phyloP scores from a whole-genome alignment of 202 grass and related monocot genomes.

The Schoenoplectus triqueter region DNA sequence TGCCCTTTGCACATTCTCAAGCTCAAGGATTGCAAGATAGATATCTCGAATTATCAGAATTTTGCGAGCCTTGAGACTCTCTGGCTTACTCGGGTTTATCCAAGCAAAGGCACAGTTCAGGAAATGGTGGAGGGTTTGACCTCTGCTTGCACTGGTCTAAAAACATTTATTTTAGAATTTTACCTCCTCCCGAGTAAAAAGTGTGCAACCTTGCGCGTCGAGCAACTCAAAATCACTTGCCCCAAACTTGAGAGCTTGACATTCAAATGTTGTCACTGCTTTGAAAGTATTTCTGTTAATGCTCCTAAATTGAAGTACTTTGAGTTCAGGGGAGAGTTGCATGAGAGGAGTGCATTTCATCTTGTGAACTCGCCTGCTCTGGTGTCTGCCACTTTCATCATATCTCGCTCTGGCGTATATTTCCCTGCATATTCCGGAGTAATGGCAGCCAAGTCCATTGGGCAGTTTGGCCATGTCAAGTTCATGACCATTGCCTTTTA shows the following conservation, averaged over 20 bases:
- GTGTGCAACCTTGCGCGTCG: not conserved
- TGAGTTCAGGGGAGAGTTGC: slow-evolving; percentile 6
- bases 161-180: slow-evolving; percentile 3
- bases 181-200: not conserved
- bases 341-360: not conserved
- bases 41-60: not conserved
- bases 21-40: slow-evolving; percentile 10
- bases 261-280: not conserved
- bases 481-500: not conserved
- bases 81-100: slow-evolving; percentile 4
- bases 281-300: not conserved
- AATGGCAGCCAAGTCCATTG: not conserved
- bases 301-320: not conserved
- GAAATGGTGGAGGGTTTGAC: not conserved
- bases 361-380: not conserved
- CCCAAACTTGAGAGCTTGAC: not conserved
- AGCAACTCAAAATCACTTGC: not conserved
- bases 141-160: not conserved
- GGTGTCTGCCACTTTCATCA: not conserved
- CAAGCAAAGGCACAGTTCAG: not conserved
- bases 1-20: not conserved
- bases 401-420: not conserved
- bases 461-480: slow-evolving; percentile 1
- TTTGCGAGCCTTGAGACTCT: slow-evolving; percentile 5
- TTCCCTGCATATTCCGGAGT: not conserved